phyloP scores from a whole-genome alignment of 2,329 filamentous ascomycete genomes.

The Trichoderma sp. region DNA sequence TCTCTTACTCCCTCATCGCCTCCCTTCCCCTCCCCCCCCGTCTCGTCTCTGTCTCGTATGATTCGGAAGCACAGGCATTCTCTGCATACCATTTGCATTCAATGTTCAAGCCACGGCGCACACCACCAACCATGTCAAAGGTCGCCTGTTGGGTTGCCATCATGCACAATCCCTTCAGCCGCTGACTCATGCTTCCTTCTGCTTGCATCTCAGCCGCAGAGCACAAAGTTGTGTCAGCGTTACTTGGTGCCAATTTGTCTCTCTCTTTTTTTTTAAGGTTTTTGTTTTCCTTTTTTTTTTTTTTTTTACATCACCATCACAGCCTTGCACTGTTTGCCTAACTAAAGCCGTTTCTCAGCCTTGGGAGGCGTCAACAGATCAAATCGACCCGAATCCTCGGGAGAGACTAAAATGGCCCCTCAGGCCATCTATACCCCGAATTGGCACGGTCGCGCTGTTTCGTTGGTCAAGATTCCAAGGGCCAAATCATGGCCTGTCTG shows the following conservation, averaged over 20 bases:
- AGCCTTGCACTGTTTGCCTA: background rate
- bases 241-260: background rate
- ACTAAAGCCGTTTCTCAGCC: background rate
- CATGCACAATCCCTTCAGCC: constrained; percentile 1
- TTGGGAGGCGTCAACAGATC: constrained; percentile 33
- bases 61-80: background rate
- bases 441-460: constrained; percentile 27
- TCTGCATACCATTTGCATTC: background rate
- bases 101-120: constrained; percentile 7
- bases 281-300: too few species aligned
- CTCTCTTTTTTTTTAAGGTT: background rate
- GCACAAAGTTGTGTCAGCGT: background rate
- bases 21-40: background rate
- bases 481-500: constrained; percentile 16
- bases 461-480: constrained; percentile 14
- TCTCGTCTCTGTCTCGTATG: background rate
- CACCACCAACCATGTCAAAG: background rate
- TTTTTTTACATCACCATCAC: background rate
- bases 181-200: constrained; percentile 2
- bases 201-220: background rate
- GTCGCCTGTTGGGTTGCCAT: background rate
- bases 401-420: constrained; percentile 37
- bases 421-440: constrained; percentile 19
- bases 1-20: background rate
- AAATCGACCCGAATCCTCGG: constrained; percentile 38